Conservation (phyloP, 345 rosid species). For the Laguncularia racemosa region DNA sequence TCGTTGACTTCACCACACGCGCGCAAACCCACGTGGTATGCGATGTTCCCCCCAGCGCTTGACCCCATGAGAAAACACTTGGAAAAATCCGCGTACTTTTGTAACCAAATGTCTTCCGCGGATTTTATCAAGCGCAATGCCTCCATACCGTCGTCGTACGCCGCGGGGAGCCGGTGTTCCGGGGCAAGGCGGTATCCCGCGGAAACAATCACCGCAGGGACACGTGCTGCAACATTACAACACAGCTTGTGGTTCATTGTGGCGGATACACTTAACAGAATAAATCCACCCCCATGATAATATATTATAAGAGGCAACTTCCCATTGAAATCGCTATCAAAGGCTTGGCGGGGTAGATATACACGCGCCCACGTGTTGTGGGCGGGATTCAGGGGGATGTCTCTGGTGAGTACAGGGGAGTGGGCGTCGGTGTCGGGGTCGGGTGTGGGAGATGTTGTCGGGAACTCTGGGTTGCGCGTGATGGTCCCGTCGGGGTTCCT, state of each 20-base stretch:
- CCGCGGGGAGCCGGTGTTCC: slow-evolving; percentile 61
- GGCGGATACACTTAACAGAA: slow-evolving; percentile 24
- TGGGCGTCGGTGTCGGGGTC: slow-evolving; percentile 10
- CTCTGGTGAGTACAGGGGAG: slow-evolving; percentile 22
- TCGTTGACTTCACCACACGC: slow-evolving; percentile 7
- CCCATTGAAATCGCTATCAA: background rate
- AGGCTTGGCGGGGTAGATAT: slow-evolving; percentile 17
- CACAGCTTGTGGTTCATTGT: slow-evolving; percentile 19
- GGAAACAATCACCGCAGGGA: slow-evolving; percentile 35
- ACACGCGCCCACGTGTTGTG: slow-evolving; percentile 24
- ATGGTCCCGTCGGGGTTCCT: slow-evolving; percentile 32
- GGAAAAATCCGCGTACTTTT: slow-evolving; percentile 22
- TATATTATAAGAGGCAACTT: slow-evolving; percentile 52
- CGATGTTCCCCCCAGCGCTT: slow-evolving; percentile 60
- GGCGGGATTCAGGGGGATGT: slow-evolving; percentile 23
- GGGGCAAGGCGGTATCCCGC: slow-evolving; percentile 55
- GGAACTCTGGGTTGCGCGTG: slow-evolving; percentile 19
- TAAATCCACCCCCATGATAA: slow-evolving; percentile 67
- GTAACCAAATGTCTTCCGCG: slow-evolving; percentile 30
- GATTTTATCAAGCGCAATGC: slow-evolving; percentile 31
- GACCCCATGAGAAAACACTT: slow-evolving; percentile 40
- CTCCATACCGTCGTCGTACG: slow-evolving; percentile 53
- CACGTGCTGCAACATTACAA: slow-evolving; percentile 17
- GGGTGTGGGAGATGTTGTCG: slow-evolving; percentile 14
- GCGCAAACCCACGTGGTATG: slow-evolving; percentile 39